Evolutionary conservation across 2,329 filamentous ascomycete species (phyloP), one percentile per base, ranked within the genome.

Genomic region (Pestalotiopsis sp.): DNA sequence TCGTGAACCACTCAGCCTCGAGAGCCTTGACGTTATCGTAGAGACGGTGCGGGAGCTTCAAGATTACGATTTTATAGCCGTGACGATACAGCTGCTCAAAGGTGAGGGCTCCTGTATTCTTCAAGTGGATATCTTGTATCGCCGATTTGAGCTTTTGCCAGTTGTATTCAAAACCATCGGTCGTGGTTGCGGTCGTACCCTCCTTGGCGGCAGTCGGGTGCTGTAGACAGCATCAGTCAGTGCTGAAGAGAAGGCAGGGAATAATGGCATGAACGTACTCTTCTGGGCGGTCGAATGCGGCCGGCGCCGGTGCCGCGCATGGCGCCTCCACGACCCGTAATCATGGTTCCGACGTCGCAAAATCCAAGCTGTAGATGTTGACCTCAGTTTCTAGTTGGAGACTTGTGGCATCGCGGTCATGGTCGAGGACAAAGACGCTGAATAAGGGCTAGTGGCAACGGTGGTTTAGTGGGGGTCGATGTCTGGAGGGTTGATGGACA

Each of bases 21-120:
- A 97, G 94, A 2, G 90, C 83, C 74, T 91, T 92, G 63, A 98
- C 94, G 11, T 88, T 86, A 4, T 92, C 87, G 80, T 98, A 98
- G 1, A 99, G 86, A 12, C 91, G 84, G 41, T 92, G 89, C 31
- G 95, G 95, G 73, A 94, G 92, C 82, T 95, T 97, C 80, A 92
- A 93, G 45, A 98, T 83, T 1, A 98, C 95, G 23, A 98, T 93
- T 79, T 96, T 95, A 82, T 99, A 99, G 4, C 94, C 93, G 67
- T 93, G 93, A 68, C 96, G 92, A 82, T 99, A 99, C 0, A 99
- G 88, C 76, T 97, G 92, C 80, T 99, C 96, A 82, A 98, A 99
- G 1, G 95, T 97, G 2, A 99, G 88, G 17, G 88, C 87, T 11
- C 94, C 97, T 70, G 94, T 94, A 78, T 97, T 96, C 79, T 97